Evolutionary conservation across 257 asterid genomes (phyloP).

Genomic region (Fraxinus anomala): DNA sequence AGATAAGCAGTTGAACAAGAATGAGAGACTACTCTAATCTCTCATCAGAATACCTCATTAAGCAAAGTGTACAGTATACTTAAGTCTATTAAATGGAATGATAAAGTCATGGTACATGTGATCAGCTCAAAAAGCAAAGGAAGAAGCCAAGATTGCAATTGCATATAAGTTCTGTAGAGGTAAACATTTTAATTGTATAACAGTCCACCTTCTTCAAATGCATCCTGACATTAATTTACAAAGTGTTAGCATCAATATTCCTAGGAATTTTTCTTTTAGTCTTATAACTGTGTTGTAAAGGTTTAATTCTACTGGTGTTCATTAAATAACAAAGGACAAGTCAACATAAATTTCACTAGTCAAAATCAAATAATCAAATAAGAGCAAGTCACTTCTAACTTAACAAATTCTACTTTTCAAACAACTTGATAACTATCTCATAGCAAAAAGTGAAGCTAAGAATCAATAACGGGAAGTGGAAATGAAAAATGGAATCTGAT

Average conservation of each 20-base stretch:
- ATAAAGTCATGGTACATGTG: not conserved
- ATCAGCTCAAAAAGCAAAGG: not conserved
- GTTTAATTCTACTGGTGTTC: not conserved
- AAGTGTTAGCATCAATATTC: slow-evolving; percentile 21
- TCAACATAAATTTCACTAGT: too few species aligned
- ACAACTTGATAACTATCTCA: too few species aligned
- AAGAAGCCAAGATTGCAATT: slow-evolving; percentile 8
- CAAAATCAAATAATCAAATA: too few species aligned
- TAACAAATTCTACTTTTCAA: too few species aligned
- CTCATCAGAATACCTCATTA: not conserved
- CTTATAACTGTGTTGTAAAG: not conserved
- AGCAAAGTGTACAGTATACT: too few species aligned
- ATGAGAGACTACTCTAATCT: not conserved
- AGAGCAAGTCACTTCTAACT: too few species aligned
- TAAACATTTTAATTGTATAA: slow-evolving; percentile 66
- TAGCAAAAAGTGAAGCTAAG: too few species aligned
- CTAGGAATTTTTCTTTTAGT: not conserved
- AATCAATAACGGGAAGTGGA: too few species aligned
- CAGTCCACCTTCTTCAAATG: slow-evolving; percentile 88
- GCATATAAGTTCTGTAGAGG: slow-evolving; percentile 65
- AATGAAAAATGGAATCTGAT: not conserved
- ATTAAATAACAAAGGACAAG: too few species aligned
- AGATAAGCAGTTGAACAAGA: not conserved
- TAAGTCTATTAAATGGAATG: not conserved
- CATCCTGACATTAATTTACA: slow-evolving; percentile 47